Evolutionary conservation across 352 stramenopile genomes (phyloP).

Genomic region (Plasmopara viticola): DNA sequence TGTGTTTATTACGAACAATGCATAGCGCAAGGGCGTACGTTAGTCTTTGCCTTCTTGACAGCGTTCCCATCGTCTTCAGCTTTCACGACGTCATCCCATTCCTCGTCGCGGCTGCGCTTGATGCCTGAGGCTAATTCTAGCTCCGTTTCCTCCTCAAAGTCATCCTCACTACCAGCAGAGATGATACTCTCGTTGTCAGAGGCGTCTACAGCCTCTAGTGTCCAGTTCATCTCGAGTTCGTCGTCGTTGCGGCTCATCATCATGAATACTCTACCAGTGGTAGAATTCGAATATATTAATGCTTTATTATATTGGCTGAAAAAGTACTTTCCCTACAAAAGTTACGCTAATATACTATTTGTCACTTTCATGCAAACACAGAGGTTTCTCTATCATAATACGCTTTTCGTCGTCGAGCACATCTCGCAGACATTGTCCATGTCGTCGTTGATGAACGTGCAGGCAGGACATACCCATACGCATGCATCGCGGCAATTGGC

Average conservation of each 20-base stretch:
- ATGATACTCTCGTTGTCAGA: slow-evolving; percentile 48
- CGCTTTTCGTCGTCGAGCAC: slow-evolving; percentile 38
- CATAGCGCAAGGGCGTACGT: slow-evolving; percentile 3
- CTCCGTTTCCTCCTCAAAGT: slow-evolving; percentile 70
- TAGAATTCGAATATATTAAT: too few relatives aligned
- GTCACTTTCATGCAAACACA: not conserved
- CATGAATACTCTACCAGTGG: not conserved
- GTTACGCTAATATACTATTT: not conserved
- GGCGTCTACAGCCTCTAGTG: slow-evolving; percentile 27
- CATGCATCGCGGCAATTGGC: slow-evolving; percentile 16
- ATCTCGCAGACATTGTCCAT: slow-evolving; percentile 55
- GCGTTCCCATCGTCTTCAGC: slow-evolving; percentile 6
- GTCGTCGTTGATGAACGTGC: slow-evolving; percentile 76
- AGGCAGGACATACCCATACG: slow-evolving; percentile 69
- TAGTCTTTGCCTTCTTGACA: slow-evolving; percentile 54
- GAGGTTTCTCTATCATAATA: not conserved
- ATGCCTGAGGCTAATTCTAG: slow-evolving; percentile 35
- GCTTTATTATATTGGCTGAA: too few relatives aligned
- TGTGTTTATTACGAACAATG: not conserved
- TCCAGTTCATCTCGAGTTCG: slow-evolving; percentile 65
- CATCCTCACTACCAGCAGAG: slow-evolving; percentile 70
- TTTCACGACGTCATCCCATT: slow-evolving; percentile 10
- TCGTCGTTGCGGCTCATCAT: slow-evolving; percentile 40
- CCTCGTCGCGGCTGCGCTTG: slow-evolving; percentile 44
- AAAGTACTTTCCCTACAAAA: too few relatives aligned